Evolutionary conservation across 495 filamentous ascomycete species (phyloP).

Genomic region (Aspergillus mulundensis): DNA sequence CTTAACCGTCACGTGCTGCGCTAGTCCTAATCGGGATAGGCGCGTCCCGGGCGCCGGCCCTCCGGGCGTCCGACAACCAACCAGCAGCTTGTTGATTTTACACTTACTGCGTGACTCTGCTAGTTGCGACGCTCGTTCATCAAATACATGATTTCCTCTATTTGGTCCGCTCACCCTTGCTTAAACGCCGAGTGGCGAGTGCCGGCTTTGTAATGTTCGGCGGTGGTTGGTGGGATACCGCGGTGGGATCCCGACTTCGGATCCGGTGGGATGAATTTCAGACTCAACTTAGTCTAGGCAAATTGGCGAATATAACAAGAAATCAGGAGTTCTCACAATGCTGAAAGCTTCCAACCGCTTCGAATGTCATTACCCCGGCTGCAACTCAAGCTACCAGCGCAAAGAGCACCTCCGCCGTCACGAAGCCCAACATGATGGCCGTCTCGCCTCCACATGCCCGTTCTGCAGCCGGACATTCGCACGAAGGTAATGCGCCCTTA

Average conservation of each 20-base stretch:
- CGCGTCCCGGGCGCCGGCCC: too few species aligned
- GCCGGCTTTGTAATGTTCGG: not conserved
- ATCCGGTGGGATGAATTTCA: not conserved
- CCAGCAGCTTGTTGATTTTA: too few species aligned
- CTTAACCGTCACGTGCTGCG: too few species aligned
- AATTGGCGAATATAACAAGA: not conserved
- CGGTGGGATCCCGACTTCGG: not conserved
- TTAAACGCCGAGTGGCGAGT: not conserved
- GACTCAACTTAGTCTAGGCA: not conserved
- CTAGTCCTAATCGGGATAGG: too few species aligned
- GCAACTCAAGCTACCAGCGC: conserved; percentile 2
- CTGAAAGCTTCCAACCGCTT: not conserved
- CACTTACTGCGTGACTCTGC: too few species aligned
- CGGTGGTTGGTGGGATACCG: not conserved
- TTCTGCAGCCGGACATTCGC: conserved; percentile 8
- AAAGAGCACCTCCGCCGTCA: conserved; percentile 10
- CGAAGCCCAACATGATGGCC: conserved; percentile 11
- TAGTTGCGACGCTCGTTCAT: too few species aligned
- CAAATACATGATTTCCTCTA: too few species aligned
- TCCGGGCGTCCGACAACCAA: too few species aligned
- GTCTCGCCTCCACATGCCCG: not conserved
- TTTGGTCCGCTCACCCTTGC: too few species aligned
- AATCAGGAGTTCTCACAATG: not conserved
- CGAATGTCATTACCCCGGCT: not conserved
- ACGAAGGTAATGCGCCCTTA: not conserved